Conservation (phyloP, 2,329 filamentous ascomycete species). For the Westerdykella ornata region DNA sequence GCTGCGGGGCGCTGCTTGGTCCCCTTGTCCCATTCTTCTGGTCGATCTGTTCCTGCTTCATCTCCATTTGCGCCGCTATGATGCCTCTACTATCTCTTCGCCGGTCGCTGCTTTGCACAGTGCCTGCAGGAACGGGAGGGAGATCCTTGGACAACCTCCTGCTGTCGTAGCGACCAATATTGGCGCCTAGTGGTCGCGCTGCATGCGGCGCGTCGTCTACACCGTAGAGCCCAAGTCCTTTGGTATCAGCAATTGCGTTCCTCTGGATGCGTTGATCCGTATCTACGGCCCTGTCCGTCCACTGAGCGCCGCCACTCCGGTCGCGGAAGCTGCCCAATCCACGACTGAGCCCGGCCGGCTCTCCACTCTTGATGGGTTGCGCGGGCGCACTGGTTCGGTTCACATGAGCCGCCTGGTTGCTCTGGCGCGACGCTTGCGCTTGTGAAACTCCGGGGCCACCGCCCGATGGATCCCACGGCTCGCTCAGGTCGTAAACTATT, state of each 20-base stretch:
- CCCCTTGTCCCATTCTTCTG: conserved; percentile 27
- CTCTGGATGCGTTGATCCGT: conserved; percentile 16
- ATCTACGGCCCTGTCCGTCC: conserved; percentile 5
- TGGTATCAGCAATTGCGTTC: conserved; percentile 17
- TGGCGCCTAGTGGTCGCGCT: conserved; percentile 18
- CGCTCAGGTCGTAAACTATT: conserved; percentile 25
- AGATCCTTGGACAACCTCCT: conserved; percentile 17
- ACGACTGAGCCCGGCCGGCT: conserved; percentile 22
- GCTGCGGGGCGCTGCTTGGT: conserved; percentile 32
- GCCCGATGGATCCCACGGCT: conserved; percentile 33
- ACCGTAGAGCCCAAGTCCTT: conserved; percentile 30
- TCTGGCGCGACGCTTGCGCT: conserved; percentile 10
- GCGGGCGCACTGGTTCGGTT: conserved; percentile 17
- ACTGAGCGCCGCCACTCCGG: conserved; percentile 12
- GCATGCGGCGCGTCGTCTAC: conserved; percentile 20
- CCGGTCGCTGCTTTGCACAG: conserved; percentile 15
- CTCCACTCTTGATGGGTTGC: conserved; percentile 28
- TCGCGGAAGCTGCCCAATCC: conserved; percentile 29
- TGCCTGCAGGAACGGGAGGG: conserved; percentile 12
- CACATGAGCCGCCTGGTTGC: conserved; percentile 11
- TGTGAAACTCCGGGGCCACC: conserved; percentile 14
- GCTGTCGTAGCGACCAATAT: conserved; percentile 34
- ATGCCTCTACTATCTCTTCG: conserved; percentile 32
- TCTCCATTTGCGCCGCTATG: conserved; percentile 31
- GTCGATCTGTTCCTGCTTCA: conserved; percentile 37